Evolutionary conservation across 2,329 filamentous ascomycete species (phyloP).

Genomic region (Akanthomyces dipterigenus): DNA sequence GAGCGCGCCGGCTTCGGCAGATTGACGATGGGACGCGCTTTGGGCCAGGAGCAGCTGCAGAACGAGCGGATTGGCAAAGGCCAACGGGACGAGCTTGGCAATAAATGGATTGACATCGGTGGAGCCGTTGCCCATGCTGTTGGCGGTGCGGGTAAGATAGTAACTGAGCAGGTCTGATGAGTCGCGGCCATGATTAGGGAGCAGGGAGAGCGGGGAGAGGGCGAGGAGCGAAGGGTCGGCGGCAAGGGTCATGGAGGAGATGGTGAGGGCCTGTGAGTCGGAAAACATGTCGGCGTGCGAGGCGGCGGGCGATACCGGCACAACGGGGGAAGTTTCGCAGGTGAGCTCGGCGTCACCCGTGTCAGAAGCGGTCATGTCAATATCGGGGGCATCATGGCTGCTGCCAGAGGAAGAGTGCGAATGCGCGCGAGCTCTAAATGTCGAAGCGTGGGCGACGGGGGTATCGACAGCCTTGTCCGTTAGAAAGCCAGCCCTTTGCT

Average conservation of each 20-base stretch:
- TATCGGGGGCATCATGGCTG: neutral
- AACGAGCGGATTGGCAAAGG: constrained; percentile 38
- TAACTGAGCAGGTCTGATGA: constrained; percentile 35
- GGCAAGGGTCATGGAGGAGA: neutral
- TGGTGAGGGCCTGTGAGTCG: neutral
- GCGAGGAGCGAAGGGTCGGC: constrained; percentile 14
- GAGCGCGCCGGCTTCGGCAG: constrained; percentile 21
- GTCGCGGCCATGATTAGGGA: constrained; percentile 7
- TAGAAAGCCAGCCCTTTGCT: neutral
- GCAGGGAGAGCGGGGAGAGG: constrained; percentile 22
- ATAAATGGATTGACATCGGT: constrained; percentile 40
- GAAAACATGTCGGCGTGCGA: neutral
- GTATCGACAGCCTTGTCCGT: neutral
- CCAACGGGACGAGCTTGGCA: constrained; percentile 37
- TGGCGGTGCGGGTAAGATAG: constrained; percentile 36
- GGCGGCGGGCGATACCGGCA: neutral
- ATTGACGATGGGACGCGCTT: constrained; percentile 32
- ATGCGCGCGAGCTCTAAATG: neutral
- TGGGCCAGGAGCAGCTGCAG: constrained; percentile 41
- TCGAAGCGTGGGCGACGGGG: neutral
- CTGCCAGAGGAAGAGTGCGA: constrained; percentile 8
- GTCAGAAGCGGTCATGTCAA: neutral
- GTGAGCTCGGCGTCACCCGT: neutral
- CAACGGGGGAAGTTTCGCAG: neutral
- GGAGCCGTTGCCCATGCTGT: constrained; percentile 41